Evolutionary conservation across 768 basidiomycete genomes (phyloP), one percentile per base, ranked within the genome.

Genomic region (Podaxis pistillaris): DNA sequence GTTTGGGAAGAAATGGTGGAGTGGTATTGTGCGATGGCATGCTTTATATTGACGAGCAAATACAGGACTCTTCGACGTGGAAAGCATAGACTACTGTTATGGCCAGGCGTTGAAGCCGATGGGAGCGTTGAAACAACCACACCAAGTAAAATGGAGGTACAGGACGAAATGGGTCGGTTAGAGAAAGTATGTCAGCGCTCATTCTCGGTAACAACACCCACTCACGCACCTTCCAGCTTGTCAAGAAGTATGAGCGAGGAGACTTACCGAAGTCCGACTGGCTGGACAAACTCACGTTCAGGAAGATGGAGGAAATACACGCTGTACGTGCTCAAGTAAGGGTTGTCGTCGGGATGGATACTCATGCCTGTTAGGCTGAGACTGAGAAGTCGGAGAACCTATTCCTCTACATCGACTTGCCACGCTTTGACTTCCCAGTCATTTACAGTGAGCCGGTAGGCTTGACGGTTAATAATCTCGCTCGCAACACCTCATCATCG

Each of bases 341-440:
- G 3, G 36, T 41, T 11, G 22, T 28, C 44, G 11, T 37, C 28
- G 1, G 33, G 9, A 17, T 17, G 38, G 4, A 61, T 28, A 17
- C 51, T 59, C 36, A 62, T 36, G 56, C 11, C 38, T 2, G 4
- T 50, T 64, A 98, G 94, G 88, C 88, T 5, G 96, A 97, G 74
- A 87, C 94, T 0, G 88, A 88, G 66, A 96, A 94, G 73, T 96
- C 95, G 0, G 88, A 95, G 63, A 92, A 94, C 68, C 79, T 98
- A n/a, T 98, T 93, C 73, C 83, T 98, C 11, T 98, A 98, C 73
- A 88, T 98, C 49, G 97, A 98, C 76, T 73, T 98, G 26, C 97
- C 96, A 0, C 86, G 94, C 38, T 99, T 98, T 71, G 96, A 98
- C 71, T 98, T 98, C 71, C 97, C 97, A 0, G 90, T 99, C 19